Percentiles rank a stretch among this genome's conserved stretches.
Evolutionary conservation across 768 basidiomycete genomes (phyloP).

Genomic region (Russula compacta): DNA sequence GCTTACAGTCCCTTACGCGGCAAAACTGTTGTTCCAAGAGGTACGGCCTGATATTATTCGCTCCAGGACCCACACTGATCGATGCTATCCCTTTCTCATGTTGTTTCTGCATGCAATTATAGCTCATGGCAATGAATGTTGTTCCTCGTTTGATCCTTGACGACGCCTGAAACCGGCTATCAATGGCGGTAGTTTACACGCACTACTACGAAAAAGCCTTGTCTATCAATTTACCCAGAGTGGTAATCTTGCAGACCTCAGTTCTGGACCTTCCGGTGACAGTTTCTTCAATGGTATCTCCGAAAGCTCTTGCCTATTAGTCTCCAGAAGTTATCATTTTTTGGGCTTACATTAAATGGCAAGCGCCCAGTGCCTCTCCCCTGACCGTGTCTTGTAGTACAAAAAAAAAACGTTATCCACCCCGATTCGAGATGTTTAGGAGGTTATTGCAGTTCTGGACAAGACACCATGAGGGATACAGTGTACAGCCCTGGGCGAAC

Average conservation of each 20-base stretch:
- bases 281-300: neutral
- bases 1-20: constrained; percentile 92
- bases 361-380: neutral
- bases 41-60: constrained; percentile 31
- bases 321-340: neutral
- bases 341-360: neutral
- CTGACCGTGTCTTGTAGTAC: neutral
- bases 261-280: neutral
- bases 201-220: neutral
- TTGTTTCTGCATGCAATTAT: neutral
- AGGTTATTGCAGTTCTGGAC: neutral
- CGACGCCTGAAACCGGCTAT: constrained; percentile 42
- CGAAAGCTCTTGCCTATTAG: neutral
- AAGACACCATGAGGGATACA: neutral
- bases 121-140: constrained; percentile 98
- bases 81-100: neutral
- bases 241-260: neutral
- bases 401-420: neutral
- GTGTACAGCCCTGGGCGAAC: neutral
- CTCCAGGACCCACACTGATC: neutral
- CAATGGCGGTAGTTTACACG: neutral
- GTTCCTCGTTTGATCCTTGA: constrained; percentile 83
- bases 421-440: neutral
- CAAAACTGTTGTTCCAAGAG: constrained; percentile 89
- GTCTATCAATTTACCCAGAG: neutral